These are phyloP conservation scores for Colletotrichum tropicicola DNA, from an alignment of 2,329 filamentous ascomycete species.

Conservation along the genomic window DNA sequence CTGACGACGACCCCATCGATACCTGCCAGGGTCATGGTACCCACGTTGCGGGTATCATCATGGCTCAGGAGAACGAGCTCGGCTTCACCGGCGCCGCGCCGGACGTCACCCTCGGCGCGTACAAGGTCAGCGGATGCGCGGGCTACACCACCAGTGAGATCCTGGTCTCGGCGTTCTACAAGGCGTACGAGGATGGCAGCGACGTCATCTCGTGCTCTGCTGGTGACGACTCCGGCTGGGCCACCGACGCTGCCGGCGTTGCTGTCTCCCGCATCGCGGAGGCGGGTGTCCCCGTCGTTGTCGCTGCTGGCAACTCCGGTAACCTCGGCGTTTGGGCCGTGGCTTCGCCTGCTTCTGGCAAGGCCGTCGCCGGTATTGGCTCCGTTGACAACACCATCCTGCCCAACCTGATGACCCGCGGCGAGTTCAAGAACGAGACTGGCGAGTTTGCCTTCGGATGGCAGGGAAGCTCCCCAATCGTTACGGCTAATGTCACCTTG, in stretches of 20 bases:
- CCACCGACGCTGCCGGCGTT: conserved; percentile 35
- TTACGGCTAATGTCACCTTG: conserved; percentile 17
- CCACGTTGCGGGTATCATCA: conserved; percentile 56
- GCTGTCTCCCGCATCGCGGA: conserved; percentile 39
- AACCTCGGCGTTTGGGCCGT: conserved; percentile 33
- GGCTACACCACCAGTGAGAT: conserved; percentile 47
- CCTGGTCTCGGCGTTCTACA: conserved; percentile 50
- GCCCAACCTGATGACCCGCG: conserved; percentile 30
- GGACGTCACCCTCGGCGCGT: conserved; percentile 49
- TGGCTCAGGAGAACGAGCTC: conserved; percentile 47
- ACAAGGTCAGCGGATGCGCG: conserved; percentile 47
- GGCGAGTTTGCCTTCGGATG: conserved; percentile 25
- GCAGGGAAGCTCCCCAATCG: conserved; percentile 7
- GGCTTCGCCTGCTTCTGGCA: conserved; percentile 35
- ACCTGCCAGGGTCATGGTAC: conserved; percentile 53
- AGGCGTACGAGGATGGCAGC: conserved; percentile 50
- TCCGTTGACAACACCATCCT: conserved; percentile 35
- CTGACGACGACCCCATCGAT: conserved; percentile 50
- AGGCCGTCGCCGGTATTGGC: conserved; percentile 35
- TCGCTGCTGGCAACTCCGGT: conserved; percentile 39
- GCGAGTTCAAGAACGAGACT: conserved; percentile 24
- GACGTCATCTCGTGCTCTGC: conserved; percentile 43
- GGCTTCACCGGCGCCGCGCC: conserved; percentile 52
- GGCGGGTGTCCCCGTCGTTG: conserved; percentile 37
- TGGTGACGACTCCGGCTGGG: conserved; percentile 38